A percentile compares a stretch with the other conserved stretches of the same genome.
Evolutionary conservation across 2,329 filamentous ascomycete species (phyloP).

Genomic region (Epichloe glyceriae): DNA sequence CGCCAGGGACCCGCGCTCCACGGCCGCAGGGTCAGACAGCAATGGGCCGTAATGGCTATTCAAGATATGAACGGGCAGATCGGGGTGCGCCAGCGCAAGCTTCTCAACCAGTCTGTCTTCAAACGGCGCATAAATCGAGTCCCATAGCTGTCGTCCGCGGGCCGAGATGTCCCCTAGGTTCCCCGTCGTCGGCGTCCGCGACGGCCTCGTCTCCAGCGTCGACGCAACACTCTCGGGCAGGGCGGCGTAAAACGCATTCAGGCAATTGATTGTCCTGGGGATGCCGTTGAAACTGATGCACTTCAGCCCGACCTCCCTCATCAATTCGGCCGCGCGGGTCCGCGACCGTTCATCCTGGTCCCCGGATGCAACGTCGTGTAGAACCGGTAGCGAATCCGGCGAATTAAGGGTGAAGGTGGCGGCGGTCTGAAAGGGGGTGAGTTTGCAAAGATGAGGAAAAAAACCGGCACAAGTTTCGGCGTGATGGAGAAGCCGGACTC

Average conservation of each 20-base stretch:
- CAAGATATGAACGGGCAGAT: constrained; percentile 70
- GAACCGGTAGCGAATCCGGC: constrained; percentile 54
- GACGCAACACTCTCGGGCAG: constrained; percentile 44
- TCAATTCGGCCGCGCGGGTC: constrained; percentile 50
- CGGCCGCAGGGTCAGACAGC: constrained; percentile 51
- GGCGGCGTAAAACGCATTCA: constrained; percentile 54
- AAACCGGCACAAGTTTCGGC: neutral
- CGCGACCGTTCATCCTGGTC: constrained; percentile 8
- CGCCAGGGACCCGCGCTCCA: constrained; percentile 24
- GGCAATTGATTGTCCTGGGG: constrained; percentile 70
- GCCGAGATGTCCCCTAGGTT: constrained; percentile 41
- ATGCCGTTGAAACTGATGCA: constrained; percentile 74
- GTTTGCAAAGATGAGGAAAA: neutral
- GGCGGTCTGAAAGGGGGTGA: constrained; percentile 42
- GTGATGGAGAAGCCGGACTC: constrained; percentile 9
- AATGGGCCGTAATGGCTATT: constrained; percentile 61
- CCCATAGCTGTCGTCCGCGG: constrained; percentile 57
- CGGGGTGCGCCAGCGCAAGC: constrained; percentile 64
- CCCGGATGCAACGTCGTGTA: constrained; percentile 39
- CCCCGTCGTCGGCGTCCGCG: constrained; percentile 35
- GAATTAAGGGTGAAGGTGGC: constrained; percentile 81
- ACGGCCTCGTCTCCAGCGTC: constrained; percentile 41
- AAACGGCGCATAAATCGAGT: constrained; percentile 64
- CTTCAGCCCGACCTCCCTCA: constrained; percentile 63
- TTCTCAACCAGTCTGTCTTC: constrained; percentile 57